Conservation (phyloP, 2,329 filamentous ascomycete species). For the Aspergillus sclerotialis region DNA sequence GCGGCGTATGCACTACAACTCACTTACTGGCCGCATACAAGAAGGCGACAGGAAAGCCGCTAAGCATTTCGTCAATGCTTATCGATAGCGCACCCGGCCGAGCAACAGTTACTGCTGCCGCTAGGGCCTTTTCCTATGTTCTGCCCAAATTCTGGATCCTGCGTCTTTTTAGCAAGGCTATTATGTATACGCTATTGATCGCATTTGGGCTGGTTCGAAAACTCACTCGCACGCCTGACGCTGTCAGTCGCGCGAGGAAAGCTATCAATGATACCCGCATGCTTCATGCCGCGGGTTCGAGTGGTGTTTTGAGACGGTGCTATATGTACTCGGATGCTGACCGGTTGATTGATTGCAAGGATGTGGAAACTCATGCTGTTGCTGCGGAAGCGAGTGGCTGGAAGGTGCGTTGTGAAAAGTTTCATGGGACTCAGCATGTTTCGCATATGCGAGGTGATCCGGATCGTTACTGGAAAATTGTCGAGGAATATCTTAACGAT, state of each 20-base stretch:
- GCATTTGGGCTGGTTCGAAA: conserved; percentile 11
- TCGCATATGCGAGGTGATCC: conserved; percentile 33
- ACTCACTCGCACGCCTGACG: conserved; percentile 15
- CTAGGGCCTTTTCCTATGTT: conserved; percentile 29
- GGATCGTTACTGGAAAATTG: conserved; percentile 33
- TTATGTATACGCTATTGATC: conserved; percentile 19
- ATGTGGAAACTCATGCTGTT: conserved; percentile 31
- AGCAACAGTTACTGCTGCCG: conserved; percentile 15
- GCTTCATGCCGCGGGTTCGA: conserved; percentile 8
- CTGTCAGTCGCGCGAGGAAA: conserved; percentile 19
- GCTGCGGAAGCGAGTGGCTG: conserved; percentile 25
- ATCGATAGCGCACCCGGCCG: conserved; percentile 42
- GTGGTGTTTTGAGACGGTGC: conserved; percentile 17
- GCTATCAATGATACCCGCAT: conserved; percentile 24
- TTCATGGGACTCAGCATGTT: conserved; percentile 32
- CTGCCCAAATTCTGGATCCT: conserved; percentile 26
- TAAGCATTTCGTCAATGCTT: conserved; percentile 37
- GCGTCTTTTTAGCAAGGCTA: conserved; percentile 18
- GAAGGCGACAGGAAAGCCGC: conserved; percentile 19
- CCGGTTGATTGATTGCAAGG: conserved; percentile 26
- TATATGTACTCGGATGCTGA: conserved; percentile 37
- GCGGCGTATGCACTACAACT: conserved; percentile 35
- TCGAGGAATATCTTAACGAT: conserved; percentile 17
- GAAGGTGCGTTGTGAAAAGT: conserved; percentile 28
- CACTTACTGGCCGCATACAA: conserved; percentile 35